Evolutionary conservation across 352 stramenopile species (phyloP).

Genomic region (Phytophthora agathidicida): DNA sequence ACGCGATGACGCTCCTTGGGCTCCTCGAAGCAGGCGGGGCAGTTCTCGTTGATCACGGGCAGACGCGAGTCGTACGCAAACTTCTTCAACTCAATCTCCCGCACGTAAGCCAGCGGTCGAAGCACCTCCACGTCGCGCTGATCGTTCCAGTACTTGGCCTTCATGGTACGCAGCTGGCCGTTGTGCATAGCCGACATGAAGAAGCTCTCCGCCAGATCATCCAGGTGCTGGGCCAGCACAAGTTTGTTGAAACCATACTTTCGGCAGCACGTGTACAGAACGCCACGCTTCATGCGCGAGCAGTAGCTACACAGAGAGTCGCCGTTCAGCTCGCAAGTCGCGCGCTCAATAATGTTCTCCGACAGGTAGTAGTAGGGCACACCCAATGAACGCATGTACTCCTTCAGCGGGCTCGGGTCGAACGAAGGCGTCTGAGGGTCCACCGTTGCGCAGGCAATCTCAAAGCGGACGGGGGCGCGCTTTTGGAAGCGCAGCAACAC

Average conservation of each 20-base stretch:
- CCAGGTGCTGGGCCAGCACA: conserved; percentile 96
- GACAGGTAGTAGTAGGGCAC: conserved; percentile 96
- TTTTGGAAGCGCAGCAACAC: conserved; percentile 95
- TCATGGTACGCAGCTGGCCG: conserved; percentile 98
- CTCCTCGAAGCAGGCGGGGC: conserved; percentile 98
- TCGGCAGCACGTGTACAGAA: conserved; percentile 96
- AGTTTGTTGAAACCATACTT: conserved; percentile 94
- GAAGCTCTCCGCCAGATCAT: conserved; percentile 98
- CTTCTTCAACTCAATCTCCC: conserved; percentile 93
- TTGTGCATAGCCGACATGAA: conserved; percentile 99
- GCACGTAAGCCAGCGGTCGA: conserved; percentile 95
- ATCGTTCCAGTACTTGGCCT: conserved; percentile 98
- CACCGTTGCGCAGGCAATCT: conserved; percentile 95
- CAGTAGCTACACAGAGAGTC: conserved; percentile 97
- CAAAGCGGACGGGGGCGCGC: conserved; percentile 94
- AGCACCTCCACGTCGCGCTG: conserved; percentile 95
- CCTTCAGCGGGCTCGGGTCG: conserved; percentile 96
- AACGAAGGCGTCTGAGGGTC: conserved; percentile 98
- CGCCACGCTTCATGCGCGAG: conserved; percentile 96
- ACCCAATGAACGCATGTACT: conserved; percentile 94
- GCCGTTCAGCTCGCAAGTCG: conserved; percentile 86
- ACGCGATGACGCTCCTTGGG: conserved; percentile 96
- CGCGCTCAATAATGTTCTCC: conserved; percentile 93
- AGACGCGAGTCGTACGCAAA: conserved; percentile 88
- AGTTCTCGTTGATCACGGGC: conserved; percentile 99